A percentile compares a stretch with the other conserved stretches of the same genome.
Conservation (phyloP, 371 early-diverging fungal genomes). For the Lichtheimia ornata region DNA sequence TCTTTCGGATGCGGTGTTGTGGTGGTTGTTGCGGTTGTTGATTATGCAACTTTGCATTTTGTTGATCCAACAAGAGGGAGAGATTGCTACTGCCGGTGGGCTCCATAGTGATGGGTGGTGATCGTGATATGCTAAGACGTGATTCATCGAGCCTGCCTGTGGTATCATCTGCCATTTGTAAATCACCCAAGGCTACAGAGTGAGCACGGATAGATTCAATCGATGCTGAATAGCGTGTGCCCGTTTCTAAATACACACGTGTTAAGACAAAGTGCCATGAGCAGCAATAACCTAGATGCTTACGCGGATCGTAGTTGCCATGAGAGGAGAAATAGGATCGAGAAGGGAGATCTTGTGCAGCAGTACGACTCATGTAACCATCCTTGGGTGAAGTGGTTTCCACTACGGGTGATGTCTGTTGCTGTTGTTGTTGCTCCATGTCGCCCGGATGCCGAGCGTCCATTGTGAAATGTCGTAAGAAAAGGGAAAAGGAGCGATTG, state of each 20-base stretch:
- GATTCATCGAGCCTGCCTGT: neutral
- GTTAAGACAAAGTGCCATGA: neutral
- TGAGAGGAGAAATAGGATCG: constrained; percentile 52
- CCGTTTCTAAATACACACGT: constrained; percentile 13
- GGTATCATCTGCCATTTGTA: constrained; percentile 23
- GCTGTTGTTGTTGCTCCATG: too few species aligned
- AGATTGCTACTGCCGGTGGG: constrained; percentile 13
- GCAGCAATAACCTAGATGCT: neutral
- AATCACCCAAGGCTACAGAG: constrained; percentile 52
- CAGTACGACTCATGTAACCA: constrained; percentile 2
- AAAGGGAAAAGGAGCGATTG: too few species aligned
- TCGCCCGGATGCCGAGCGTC: too few species aligned
- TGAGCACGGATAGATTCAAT: constrained; percentile 59
- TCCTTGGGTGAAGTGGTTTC: too few species aligned
- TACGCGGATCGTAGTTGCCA: constrained; percentile 32
- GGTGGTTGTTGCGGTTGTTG: neutral
- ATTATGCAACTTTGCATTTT: neutral
- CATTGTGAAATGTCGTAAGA: too few species aligned
- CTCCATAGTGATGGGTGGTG: neutral
- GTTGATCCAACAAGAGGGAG: constrained; percentile 6
- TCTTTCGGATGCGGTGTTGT: neutral
- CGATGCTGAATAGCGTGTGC: constrained; percentile 43
- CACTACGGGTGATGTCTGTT: too few species aligned
- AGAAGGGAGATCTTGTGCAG: constrained; percentile 41
- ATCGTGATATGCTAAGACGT: neutral